These are phyloP conservation scores for Asparagopsis taxiformis DNA, from an alignment of 31 red algal species.

Conservation along the genomic window DNA sequence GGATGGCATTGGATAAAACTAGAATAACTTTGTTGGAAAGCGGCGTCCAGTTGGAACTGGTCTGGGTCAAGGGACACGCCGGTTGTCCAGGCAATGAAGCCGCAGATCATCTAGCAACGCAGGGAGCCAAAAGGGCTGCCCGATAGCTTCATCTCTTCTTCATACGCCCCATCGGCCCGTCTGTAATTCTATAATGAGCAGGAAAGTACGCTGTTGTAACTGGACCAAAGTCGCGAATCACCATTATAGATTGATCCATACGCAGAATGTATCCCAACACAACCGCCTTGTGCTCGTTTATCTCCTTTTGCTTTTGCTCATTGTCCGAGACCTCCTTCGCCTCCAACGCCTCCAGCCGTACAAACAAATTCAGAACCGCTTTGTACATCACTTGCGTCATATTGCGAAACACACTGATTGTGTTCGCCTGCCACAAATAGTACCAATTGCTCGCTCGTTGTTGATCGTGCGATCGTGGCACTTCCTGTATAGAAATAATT, in stretches of 20 bases:
- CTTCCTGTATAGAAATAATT: slow-evolving; percentile 48
- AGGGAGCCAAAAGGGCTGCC: too few species aligned
- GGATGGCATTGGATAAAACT: slow-evolving; percentile 44
- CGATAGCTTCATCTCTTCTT: slow-evolving; percentile 26
- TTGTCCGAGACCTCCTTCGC: slow-evolving; percentile 3
- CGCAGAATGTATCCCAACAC: slow-evolving; percentile 22
- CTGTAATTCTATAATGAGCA: slow-evolving; percentile 43
- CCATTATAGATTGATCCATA: slow-evolving; percentile 60
- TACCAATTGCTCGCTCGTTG: slow-evolving; percentile 61
- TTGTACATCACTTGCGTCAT: slow-evolving; percentile 51
- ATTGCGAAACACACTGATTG: slow-evolving; percentile 18
- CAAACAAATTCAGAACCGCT: slow-evolving; percentile 43
- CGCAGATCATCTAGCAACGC: slow-evolving; percentile 77
- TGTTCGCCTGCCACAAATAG: slow-evolving; percentile 60
- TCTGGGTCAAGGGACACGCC: slow-evolving; percentile 82
- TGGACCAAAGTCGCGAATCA: slow-evolving; percentile 54
- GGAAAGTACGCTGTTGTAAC: slow-evolving; percentile 48
- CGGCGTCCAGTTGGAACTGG: slow-evolving; percentile 30
- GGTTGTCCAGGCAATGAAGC: slow-evolving; percentile 75
- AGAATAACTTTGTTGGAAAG: neutral
- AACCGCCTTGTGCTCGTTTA: slow-evolving; percentile 8
- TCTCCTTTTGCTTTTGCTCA: slow-evolving; percentile 17
- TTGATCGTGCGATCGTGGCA: slow-evolving; percentile 56
- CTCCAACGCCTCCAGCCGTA: slow-evolving; percentile 32
- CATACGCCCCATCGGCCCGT: slow-evolving; percentile 16